A percentile compares a stretch with the other conserved stretches of the same genome.
These are phyloP conservation scores for Rubroboletus satanas DNA, from an alignment of 768 basidiomycete species.

Conservation along the genomic window DNA sequence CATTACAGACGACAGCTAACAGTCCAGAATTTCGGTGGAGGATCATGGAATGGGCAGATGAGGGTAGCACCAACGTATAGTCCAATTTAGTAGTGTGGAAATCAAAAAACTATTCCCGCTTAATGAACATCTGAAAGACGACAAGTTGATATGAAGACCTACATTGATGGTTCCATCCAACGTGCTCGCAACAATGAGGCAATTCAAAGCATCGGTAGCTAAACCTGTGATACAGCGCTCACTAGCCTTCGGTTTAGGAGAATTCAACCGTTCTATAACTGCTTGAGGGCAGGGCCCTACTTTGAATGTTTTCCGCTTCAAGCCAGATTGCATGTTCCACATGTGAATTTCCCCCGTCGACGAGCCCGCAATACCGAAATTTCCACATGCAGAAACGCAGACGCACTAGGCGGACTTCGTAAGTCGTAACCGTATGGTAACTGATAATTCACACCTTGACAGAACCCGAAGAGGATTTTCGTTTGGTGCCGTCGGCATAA, in stretches of 20 bases:
- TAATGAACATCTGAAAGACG: background rate
- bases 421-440: background rate
- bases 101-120: conserved; percentile 77
- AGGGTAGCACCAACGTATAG: conserved; percentile 61
- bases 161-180: conserved; percentile 89
- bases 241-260: conserved; percentile 39
- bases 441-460: conserved; percentile 57
- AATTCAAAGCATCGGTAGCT: conserved; percentile 82
- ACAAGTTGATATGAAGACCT: conserved; percentile 27
- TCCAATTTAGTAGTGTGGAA: conserved; percentile 83
- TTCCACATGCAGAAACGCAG: conserved; percentile 91
- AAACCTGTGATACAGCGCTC: conserved; percentile 73
- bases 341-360: conserved; percentile 76
- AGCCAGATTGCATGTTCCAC: conserved; percentile 98
- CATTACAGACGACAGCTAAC: conserved; percentile 81
- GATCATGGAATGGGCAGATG: conserved; percentile 62
- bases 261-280: conserved; percentile 42
- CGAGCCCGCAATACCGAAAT: conserved; percentile 85
- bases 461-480: conserved; percentile 51
- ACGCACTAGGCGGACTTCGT: conserved; percentile 51
- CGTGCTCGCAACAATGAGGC: conserved; percentile 76
- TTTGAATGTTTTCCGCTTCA: conserved; percentile 72
- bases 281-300: conserved; percentile 62
- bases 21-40: conserved; percentile 85
- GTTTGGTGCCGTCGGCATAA: conserved; percentile 46